A percentile compares a stretch with the other conserved stretches of the same genome.
These are phyloP conservation scores for Telfairia occidentalis DNA, from an alignment of 331 rosid species.

Conservation along the genomic window DNA sequence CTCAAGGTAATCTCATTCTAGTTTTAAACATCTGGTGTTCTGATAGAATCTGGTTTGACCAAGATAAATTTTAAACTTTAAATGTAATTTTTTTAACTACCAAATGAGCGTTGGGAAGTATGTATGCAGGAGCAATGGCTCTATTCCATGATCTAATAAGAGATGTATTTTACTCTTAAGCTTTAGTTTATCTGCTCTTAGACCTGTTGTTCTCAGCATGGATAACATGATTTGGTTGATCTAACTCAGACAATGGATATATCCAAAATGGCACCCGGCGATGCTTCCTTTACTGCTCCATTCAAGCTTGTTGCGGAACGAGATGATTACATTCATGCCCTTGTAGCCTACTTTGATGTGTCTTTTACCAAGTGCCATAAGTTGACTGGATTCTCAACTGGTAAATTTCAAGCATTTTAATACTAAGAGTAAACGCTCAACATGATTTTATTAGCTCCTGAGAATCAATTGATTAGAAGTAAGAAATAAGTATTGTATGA, in stretches of 20 bases:
- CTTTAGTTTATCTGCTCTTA: neutral
- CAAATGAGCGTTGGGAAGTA: neutral
- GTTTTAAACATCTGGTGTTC: neutral
- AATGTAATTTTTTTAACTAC: no score
- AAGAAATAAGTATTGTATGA: neutral
- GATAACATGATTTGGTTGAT: slow-evolving; percentile 10
- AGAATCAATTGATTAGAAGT: neutral
- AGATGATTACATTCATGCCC: slow-evolving; percentile 77
- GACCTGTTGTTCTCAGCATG: neutral
- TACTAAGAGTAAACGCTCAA: neutral
- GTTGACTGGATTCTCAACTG: slow-evolving; percentile 92
- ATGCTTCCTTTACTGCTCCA: slow-evolving; percentile 75
- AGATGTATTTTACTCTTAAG: neutral
- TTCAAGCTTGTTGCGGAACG: slow-evolving; percentile 81
- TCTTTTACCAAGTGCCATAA: slow-evolving; percentile 87
- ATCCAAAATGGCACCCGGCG: slow-evolving; percentile 86
- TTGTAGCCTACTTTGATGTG: slow-evolving; percentile 94
- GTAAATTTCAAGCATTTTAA: slow-evolving; percentile 26
- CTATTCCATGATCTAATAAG: neutral
- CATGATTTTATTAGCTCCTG: neutral
- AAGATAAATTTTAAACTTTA: neutral
- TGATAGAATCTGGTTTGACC: neutral
- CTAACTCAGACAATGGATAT: slow-evolving; percentile 82
- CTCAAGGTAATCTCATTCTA: slow-evolving; percentile 42
- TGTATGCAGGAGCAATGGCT: neutral